Percentiles rank a stretch among this genome's conserved stretches.
Conservation (phyloP, 305 asterid species). For the Striga hermonthica region DNA sequence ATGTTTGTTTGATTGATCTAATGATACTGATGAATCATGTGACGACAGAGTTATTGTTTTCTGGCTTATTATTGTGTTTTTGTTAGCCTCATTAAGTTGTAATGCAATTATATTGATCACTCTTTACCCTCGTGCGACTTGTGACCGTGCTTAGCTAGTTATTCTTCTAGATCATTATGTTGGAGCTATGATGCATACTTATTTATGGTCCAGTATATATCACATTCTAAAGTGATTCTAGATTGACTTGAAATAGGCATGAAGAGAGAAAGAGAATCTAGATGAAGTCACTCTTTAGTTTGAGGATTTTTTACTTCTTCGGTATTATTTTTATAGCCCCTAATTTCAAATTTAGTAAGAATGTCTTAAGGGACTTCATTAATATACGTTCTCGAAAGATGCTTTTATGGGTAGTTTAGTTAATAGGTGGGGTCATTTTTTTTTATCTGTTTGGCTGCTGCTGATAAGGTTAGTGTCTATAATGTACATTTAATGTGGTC, state of each 20-base stretch:
- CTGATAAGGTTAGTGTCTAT: neutral
- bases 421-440: neutral
- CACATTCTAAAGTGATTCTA: neutral
- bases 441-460: neutral
- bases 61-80: neutral
- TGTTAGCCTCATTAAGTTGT: neutral
- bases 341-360: neutral
- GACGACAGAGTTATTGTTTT: neutral
- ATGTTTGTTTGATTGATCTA: neutral
- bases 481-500: neutral
- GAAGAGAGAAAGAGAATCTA: neutral
- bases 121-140: neutral
- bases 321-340: neutral
- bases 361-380: too few relatives aligned
- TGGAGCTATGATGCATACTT: neutral
- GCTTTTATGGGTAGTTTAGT: neutral
- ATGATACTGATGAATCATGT: constrained; percentile 18
- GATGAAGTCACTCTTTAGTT: neutral
- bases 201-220: neutral
- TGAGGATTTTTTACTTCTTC: neutral
- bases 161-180: neutral
- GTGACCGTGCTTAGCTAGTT: neutral
- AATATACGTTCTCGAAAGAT: too few relatives aligned
- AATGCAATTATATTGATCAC: constrained; percentile 2
- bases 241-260: too few relatives aligned